A percentile compares a stretch with the other conserved stretches of the same genome.
phyloP scores from a whole-genome alignment of 2,329 filamentous ascomycete species.

The Ceratocystis diversiconidia region DNA sequence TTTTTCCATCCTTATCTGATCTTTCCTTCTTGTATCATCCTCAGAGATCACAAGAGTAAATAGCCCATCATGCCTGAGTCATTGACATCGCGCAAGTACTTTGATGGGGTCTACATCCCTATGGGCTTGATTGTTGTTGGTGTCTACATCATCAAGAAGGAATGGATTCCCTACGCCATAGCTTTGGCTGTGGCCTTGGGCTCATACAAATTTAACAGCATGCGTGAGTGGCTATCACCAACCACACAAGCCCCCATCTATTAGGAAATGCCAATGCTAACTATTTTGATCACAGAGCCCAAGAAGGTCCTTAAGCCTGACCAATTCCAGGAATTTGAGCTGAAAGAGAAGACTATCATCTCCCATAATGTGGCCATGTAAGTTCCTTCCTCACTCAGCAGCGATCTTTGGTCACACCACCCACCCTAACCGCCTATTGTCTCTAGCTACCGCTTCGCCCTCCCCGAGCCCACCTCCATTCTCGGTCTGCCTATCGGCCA shows the following conservation, averaged over 20 bases:
- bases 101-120: slow-evolving; percentile 74
- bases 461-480: slow-evolving; percentile 63
- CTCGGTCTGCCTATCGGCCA: slow-evolving; percentile 96
- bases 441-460: slow-evolving; percentile 73
- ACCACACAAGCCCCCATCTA: background rate
- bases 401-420: background rate
- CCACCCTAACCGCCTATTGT: background rate
- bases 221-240: slow-evolving; percentile 40
- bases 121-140: slow-evolving; percentile 65
- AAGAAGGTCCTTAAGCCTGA: slow-evolving; percentile 77
- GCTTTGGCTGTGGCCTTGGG: slow-evolving; percentile 51
- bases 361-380: slow-evolving; percentile 98
- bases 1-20: slow-evolving; percentile 9
- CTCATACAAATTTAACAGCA: slow-evolving; percentile 55
- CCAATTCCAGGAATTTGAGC: slow-evolving; percentile 79
- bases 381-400: slow-evolving; percentile 23
- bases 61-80: slow-evolving; percentile 25
- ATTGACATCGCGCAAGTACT: slow-evolving; percentile 45
- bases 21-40: background rate
- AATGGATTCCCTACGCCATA: slow-evolving; percentile 60
- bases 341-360: slow-evolving; percentile 87
- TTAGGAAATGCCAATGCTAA: background rate
- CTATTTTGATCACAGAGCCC: slow-evolving; percentile 37
- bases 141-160: slow-evolving; percentile 61
- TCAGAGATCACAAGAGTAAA: background rate